Percentiles rank a stretch among this genome's conserved stretches.
phyloP scores from a whole-genome alignment of 345 rosid species.

The Pistacia integerrima region DNA sequence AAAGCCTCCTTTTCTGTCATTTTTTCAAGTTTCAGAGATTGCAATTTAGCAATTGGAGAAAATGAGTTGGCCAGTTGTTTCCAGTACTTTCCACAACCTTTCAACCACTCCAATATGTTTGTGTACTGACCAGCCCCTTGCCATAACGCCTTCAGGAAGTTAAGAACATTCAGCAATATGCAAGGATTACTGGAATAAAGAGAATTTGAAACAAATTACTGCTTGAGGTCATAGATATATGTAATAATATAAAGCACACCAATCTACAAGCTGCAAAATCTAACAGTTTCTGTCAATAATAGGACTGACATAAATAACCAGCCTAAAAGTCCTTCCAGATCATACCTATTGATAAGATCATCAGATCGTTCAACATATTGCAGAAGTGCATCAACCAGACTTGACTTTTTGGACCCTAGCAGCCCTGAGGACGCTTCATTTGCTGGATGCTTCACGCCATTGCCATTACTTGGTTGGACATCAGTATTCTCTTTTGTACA shows the following conservation, averaged over 20 bases:
- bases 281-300: slow-evolving; percentile 7
- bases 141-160: slow-evolving; percentile 87
- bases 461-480: slow-evolving; percentile 32
- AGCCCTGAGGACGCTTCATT: slow-evolving; percentile 36
- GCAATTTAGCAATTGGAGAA: slow-evolving; percentile 38
- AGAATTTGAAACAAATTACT: slow-evolving; percentile 13
- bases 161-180: slow-evolving; percentile 54
- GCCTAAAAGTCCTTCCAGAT: slow-evolving; percentile 8
- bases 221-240: background rate
- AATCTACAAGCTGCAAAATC: slow-evolving; percentile 23
- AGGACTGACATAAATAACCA: slow-evolving; percentile 14
- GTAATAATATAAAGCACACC: slow-evolving; percentile 19
- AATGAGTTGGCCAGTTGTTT: slow-evolving; percentile 54
- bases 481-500: slow-evolving; percentile 41
- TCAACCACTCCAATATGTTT: slow-evolving; percentile 52
- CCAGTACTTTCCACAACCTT: slow-evolving; percentile 65
- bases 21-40: slow-evolving; percentile 39
- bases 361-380: slow-evolving; percentile 54
- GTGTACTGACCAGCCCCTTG: slow-evolving; percentile 80
- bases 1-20: slow-evolving; percentile 44
- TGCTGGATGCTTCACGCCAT: slow-evolving; percentile 36
- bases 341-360: slow-evolving; percentile 70
- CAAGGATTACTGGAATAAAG: slow-evolving; percentile 59
- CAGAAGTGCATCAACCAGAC: slow-evolving; percentile 48
- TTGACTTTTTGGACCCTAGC: slow-evolving; percentile 41